Evolutionary conservation across 495 filamentous ascomycete species (phyloP).

Genomic region (Penicillium pulvis): DNA sequence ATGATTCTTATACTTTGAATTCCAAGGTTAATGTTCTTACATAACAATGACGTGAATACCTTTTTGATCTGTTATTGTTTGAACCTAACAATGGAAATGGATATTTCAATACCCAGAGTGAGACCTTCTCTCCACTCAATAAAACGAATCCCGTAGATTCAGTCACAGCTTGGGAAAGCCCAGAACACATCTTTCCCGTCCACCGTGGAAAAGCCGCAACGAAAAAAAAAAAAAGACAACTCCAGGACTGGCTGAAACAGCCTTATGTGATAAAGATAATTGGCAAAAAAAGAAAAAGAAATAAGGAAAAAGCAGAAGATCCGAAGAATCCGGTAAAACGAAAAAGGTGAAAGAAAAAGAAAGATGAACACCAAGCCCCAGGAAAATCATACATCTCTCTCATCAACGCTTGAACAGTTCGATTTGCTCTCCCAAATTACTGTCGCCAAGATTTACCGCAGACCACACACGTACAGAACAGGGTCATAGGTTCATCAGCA

Average conservation of each 20-base stretch:
- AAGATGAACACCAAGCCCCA: constrained; percentile 9
- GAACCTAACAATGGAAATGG: neutral
- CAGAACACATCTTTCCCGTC: neutral
- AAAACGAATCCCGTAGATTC: neutral
- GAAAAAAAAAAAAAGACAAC: constrained; percentile 15
- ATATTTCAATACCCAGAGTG: neutral
- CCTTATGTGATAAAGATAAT: constrained; percentile 12
- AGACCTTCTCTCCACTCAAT: neutral
- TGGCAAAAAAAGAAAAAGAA: constrained; percentile 10
- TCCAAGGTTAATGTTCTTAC: constrained; percentile 13
- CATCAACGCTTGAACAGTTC: neutral
- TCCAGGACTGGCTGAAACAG: constrained; percentile 16
- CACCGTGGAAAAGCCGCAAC: neutral
- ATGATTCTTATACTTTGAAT: constrained; percentile 1
- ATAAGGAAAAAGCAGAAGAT: constrained; percentile 7
- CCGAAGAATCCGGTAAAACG: neutral
- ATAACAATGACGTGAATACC: constrained; percentile 24
- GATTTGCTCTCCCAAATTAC: constrained; percentile 20
- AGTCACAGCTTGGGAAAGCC: neutral
- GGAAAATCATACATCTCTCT: constrained; percentile 17
- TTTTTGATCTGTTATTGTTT: neutral
- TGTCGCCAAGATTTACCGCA: constrained; percentile 56
- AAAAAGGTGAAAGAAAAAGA: neutral
- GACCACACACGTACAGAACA: constrained; percentile 52
- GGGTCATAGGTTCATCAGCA: constrained; percentile 70